Conservation (phyloP, 495 filamentous ascomycete species). For the Trichoderma virens region DNA sequence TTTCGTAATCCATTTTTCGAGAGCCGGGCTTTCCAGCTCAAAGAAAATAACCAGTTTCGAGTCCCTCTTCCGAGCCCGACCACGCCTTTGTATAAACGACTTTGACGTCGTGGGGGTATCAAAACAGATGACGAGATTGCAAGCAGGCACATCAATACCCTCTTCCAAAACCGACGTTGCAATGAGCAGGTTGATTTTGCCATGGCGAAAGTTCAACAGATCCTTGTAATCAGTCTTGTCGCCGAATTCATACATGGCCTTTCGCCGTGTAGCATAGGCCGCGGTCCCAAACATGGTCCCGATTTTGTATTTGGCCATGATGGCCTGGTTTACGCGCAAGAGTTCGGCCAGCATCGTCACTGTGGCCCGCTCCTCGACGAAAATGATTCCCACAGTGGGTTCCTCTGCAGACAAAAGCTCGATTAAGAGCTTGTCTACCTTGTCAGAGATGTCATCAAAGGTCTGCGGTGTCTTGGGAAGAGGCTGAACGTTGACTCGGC, state of each 20-base stretch:
- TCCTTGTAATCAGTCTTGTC: constrained; percentile 49
- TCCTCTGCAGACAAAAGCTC: constrained; percentile 40
- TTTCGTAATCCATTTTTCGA: constrained; percentile 50
- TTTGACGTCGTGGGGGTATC: constrained; percentile 68
- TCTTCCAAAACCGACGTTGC: constrained; percentile 85
- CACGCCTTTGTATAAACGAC: constrained; percentile 82
- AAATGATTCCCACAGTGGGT: constrained; percentile 64
- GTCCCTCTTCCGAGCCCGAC: constrained; percentile 63
- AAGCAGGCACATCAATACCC: constrained; percentile 81
- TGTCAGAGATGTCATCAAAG: constrained; percentile 37
- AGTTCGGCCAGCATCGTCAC: constrained; percentile 61
- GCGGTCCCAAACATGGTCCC: constrained; percentile 72
- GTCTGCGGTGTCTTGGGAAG: constrained; percentile 18
- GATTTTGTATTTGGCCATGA: constrained; percentile 47
- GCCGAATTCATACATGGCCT: constrained; percentile 53
- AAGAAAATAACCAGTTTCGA: constrained; percentile 64
- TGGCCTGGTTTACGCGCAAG: constrained; percentile 52
- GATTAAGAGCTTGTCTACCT: constrained; percentile 46
- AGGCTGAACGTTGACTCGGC: constrained; percentile 30
- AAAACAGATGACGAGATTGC: constrained; percentile 83
- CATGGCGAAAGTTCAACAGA: constrained; percentile 60
- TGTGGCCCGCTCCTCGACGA: constrained; percentile 65
- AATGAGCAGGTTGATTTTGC: constrained; percentile 68
- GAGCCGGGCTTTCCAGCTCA: constrained; percentile 19
- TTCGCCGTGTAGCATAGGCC: constrained; percentile 34